A percentile compares a stretch with the other conserved stretches of the same genome.
phyloP scores from a whole-genome alignment of 2,329 filamentous ascomycete species.

The Bertia moriformis region DNA sequence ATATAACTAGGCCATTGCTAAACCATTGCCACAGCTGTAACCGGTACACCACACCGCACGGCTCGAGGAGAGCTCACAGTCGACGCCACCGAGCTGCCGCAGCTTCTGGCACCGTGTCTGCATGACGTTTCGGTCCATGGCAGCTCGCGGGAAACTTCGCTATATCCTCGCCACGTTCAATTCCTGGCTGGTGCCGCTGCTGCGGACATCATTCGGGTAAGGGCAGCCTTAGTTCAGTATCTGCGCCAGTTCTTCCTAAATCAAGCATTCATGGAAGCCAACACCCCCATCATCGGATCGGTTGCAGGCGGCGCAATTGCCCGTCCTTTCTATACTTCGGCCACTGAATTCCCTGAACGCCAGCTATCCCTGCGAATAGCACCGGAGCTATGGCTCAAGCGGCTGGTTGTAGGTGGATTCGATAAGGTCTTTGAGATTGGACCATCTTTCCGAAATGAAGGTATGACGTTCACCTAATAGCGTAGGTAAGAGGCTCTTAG shows the following conservation, averaged over 20 bases:
- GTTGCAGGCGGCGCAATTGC: constrained; percentile 78
- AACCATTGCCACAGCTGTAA: constrained; percentile 37
- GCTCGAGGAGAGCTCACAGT: constrained; percentile 65
- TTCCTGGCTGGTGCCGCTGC: constrained; percentile 61
- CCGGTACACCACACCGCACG: constrained; percentile 58
- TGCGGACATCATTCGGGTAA: constrained; percentile 56
- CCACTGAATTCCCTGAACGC: constrained; percentile 61
- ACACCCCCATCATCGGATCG: constrained; percentile 74
- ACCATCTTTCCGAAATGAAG: constrained; percentile 83
- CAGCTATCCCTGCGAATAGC: constrained; percentile 72
- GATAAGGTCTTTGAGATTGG: constrained; percentile 88
- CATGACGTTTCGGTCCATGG: constrained; percentile 64
- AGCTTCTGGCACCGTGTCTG: constrained; percentile 62
- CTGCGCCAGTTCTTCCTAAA: constrained; percentile 62
- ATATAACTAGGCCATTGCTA: constrained; percentile 3
- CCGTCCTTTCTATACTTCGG: constrained; percentile 67
- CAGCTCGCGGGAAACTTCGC: constrained; percentile 44
- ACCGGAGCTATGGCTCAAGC: constrained; percentile 88
- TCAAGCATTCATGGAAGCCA: constrained; percentile 69
- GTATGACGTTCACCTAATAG: constrained; percentile 19
- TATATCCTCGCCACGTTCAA: constrained; percentile 71
- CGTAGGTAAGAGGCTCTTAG: not conserved
- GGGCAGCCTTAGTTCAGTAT: constrained; percentile 59
- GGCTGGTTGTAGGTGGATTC: constrained; percentile 76
- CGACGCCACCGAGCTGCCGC: constrained; percentile 50